A percentile compares a stretch with the other conserved stretches of the same genome.
Evolutionary conservation across 1,284 basidiomycete genomes (phyloP).

Genomic region (Schizophyllum commune): DNA sequence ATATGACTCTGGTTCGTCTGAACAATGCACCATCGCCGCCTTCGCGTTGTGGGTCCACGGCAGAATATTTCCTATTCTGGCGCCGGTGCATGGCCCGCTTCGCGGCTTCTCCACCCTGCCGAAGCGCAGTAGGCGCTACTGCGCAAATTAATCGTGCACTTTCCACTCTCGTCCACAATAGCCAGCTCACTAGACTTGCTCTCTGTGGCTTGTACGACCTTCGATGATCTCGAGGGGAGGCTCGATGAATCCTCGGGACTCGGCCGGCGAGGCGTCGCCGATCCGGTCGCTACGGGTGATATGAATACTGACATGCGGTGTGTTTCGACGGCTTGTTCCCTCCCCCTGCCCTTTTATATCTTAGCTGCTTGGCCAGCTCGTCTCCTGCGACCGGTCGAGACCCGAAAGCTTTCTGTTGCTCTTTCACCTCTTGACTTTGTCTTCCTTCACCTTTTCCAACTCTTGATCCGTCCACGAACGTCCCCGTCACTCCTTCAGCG

Average conservation of each 20-base stretch:
- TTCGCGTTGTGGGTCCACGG: background rate
- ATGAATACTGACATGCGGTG: background rate
- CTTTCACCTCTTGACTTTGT: background rate
- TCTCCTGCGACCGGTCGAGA: background rate
- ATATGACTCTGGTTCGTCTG: no score
- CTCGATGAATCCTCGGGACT: background rate
- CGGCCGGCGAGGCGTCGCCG: no score
- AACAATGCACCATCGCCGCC: no score
- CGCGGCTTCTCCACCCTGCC: no score
- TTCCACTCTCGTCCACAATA: background rate
- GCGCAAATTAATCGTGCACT: background rate
- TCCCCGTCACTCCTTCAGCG: background rate
- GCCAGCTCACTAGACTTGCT: background rate
- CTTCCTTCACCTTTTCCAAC: background rate
- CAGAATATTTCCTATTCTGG: no score
- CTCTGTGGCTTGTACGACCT: background rate
- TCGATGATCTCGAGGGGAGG: background rate
- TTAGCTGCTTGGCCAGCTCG: background rate
- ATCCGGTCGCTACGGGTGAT: background rate
- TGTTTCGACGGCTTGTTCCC: background rate
- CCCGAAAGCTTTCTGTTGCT: background rate
- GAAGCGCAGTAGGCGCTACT: background rate
- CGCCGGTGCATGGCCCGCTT: no score
- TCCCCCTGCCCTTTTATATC: background rate
- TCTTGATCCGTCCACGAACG: background rate